Percentiles rank a stretch among this genome's conserved stretches.
phyloP scores from a whole-genome alignment of 441 rosid genomes.

The Aleurites moluccanus region DNA sequence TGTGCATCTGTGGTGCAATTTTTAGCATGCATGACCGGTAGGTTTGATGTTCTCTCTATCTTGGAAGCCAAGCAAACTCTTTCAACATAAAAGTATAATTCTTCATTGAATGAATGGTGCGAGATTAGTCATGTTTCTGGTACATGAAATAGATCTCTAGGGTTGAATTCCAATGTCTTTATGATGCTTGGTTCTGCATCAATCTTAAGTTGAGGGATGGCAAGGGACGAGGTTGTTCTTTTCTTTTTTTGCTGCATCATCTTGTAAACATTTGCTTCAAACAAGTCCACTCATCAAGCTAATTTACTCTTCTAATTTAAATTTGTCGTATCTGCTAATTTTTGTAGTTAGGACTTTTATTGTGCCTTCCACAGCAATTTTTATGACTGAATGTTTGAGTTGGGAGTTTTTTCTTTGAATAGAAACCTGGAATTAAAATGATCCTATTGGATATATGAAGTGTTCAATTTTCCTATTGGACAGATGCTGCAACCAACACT shows the following conservation, averaged over 20 bases:
- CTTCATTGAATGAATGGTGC: neutral
- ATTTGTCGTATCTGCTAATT: neutral
- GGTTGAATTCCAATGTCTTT: neutral
- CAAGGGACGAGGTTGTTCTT: neutral
- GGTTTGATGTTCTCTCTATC: neutral
- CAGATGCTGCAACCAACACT: neutral
- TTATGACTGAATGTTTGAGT: neutral
- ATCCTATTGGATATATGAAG: neutral
- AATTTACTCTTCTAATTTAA: neutral
- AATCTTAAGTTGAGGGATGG: neutral
- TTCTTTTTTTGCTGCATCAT: neutral
- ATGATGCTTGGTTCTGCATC: neutral
- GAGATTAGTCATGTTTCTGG: neutral
- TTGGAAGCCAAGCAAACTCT: neutral
- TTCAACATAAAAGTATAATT: neutral
- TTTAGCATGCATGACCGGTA: neutral
- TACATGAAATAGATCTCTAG: neutral
- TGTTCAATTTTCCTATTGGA: neutral
- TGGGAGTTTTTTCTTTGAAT: neutral
- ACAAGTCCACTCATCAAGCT: neutral
- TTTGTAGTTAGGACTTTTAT: neutral
- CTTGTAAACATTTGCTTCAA: constrained; percentile 1
- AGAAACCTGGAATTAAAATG: neutral
- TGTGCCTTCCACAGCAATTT: neutral
- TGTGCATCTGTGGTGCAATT: neutral